Percentiles rank a stretch among this genome's conserved stretches.
These are phyloP conservation scores for Phaffomyces antillensis DNA, from an alignment of 805 yeast species.

Conservation along the genomic window DNA sequence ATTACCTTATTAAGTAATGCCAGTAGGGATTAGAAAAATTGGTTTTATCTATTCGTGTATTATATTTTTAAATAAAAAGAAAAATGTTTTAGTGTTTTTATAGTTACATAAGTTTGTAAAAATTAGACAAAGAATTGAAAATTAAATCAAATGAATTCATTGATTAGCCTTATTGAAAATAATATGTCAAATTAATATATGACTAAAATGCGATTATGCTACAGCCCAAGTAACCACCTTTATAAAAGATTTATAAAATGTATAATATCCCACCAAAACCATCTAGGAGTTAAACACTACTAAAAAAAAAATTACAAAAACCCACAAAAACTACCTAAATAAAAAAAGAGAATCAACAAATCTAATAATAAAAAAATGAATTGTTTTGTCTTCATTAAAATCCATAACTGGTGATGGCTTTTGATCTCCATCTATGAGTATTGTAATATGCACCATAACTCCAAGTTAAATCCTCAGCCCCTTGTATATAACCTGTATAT, in stretches of 20 bases:
- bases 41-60: neutral
- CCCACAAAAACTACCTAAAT: neutral
- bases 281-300: too few relatives aligned
- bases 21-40: neutral
- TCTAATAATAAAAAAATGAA: neutral
- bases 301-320: too few relatives aligned
- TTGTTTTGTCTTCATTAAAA: neutral
- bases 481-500: conserved; percentile 77
- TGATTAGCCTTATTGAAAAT: too few relatives aligned
- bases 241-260: too few relatives aligned
- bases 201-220: too few relatives aligned
- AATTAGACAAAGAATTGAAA: too few relatives aligned
- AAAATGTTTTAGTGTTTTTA: too few relatives aligned
- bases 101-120: too few relatives aligned
- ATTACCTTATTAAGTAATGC: conserved; percentile 23
- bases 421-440: conserved; percentile 57
- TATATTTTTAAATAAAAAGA: neutral
- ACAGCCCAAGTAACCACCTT: too few relatives aligned
- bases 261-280: too few relatives aligned
- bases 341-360: neutral
- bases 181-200: too few relatives aligned
- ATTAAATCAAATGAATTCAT: too few relatives aligned
- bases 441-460: conserved; percentile 74
- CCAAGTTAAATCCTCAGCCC: conserved; percentile 88
- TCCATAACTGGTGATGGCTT: conserved; percentile 25